Percentiles rank a stretch among this genome's conserved stretches.
These are phyloP conservation scores for Cardamine occulta DNA, from an alignment of 345 rosid species.

Conservation along the genomic window DNA sequence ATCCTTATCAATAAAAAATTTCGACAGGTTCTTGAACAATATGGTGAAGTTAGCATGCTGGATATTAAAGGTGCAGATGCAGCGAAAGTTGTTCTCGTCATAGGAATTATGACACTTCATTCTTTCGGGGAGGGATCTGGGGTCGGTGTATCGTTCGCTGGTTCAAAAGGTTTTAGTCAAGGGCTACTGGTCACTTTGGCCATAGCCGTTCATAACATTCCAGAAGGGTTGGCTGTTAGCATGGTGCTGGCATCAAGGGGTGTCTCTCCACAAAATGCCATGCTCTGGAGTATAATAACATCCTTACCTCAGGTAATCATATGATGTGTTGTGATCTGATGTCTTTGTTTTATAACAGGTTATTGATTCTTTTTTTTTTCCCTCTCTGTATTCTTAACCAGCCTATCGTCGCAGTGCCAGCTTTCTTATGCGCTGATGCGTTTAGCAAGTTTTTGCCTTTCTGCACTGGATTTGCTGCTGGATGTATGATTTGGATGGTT, in stretches of 20 bases:
- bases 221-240: constrained; percentile 98
- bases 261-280: constrained; percentile 98
- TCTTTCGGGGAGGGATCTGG: constrained; percentile 99
- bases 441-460: constrained; percentile 93
- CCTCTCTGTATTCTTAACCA: constrained; percentile 38
- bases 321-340: constrained; percentile 8
- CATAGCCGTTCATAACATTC: constrained; percentile 97
- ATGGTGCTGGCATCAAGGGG: constrained; percentile 99
- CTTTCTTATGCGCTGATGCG: constrained; percentile 96
- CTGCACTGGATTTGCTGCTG: constrained; percentile 99
- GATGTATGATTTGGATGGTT: constrained; percentile 99
- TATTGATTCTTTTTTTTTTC: constrained; percentile 6
- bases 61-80: constrained; percentile 99
- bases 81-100: constrained; percentile 87
- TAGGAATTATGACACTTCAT: constrained; percentile 99
- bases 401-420: constrained; percentile 98
- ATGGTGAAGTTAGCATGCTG: constrained; percentile 97
- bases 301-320: constrained; percentile 91
- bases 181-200: constrained; percentile 98
- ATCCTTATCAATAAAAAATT: background rate
- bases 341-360: constrained; percentile 12
- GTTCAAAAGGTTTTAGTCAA: constrained; percentile 94
- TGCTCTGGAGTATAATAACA: constrained; percentile 98
- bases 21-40: constrained; percentile 87
- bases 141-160: constrained; percentile 99